phyloP scores from a whole-genome alignment of 148 eudicot species.

The Dianthus caryophyllus region DNA sequence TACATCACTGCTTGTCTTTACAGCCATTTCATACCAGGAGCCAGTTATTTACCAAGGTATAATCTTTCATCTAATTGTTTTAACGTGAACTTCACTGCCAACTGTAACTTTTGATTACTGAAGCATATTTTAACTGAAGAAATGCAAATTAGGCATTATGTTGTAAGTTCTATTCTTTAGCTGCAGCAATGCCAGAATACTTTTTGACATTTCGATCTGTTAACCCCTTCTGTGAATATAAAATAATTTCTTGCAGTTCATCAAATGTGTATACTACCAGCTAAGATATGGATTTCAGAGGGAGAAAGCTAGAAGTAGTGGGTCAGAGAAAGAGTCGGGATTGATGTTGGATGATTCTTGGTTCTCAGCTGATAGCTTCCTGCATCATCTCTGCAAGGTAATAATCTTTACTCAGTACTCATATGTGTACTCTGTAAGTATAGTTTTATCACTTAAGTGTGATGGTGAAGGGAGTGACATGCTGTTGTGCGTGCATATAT shows the following conservation, averaged over 20 bases:
- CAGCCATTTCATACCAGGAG: conserved; percentile 92
- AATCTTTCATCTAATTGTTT: conserved; percentile 3
- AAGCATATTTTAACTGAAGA: not conserved
- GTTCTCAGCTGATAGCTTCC: conserved; percentile 80
- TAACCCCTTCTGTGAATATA: conserved; percentile 5
- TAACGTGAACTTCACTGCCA: not conserved
- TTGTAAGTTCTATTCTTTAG: not conserved
- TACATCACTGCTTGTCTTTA: conserved; percentile 25
- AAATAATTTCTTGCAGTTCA: conserved; percentile 44
- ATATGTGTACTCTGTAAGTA: too few relatives aligned
- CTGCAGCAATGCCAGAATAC: not conserved
- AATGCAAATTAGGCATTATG: not conserved
- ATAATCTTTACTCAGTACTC: too few relatives aligned
- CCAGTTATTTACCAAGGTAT: conserved; percentile 83
- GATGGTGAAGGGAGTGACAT: not conserved
- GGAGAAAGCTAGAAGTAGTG: conserved; percentile 34
- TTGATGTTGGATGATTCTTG: conserved; percentile 81
- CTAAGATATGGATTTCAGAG: conserved; percentile 76
- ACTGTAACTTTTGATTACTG: not conserved
- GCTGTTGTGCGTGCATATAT: conserved; percentile 6
- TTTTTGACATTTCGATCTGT: not conserved
- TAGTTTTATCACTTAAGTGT: not conserved
- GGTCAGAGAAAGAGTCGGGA: conserved; percentile 40
- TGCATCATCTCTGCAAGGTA: conserved; percentile 92
- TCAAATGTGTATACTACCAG: conserved; percentile 70